Evolutionary conservation across 768 basidiomycete species (phyloP).

Genomic region (Mycena vulgaris): DNA sequence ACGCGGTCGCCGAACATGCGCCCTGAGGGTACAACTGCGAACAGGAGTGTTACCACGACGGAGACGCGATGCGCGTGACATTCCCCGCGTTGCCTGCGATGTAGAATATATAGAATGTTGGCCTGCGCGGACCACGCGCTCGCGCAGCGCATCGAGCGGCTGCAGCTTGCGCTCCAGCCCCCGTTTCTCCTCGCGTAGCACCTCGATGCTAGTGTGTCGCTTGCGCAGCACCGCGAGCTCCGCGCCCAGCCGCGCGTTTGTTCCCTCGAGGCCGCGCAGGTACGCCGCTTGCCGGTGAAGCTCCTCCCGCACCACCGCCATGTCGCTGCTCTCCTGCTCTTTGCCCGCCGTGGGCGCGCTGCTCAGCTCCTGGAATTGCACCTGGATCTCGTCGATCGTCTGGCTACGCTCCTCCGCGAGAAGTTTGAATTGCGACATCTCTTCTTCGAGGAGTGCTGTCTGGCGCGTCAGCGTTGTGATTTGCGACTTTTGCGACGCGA

Average conservation of each 20-base stretch:
- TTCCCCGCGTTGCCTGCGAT: constrained; percentile 78
- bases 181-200: constrained; percentile 82
- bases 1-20: constrained; percentile 99
- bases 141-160: constrained; percentile 68
- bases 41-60: constrained; percentile 86
- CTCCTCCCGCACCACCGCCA: constrained; percentile 77
- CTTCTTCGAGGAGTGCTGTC: constrained; percentile 61
- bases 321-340: constrained; percentile 65
- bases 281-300: constrained; percentile 77
- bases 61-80: constrained; percentile 91
- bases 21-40: constrained; percentile 93
- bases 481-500: constrained; percentile 67
- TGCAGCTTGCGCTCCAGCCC: constrained; percentile 68
- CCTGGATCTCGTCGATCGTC: constrained; percentile 62
- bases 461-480: constrained; percentile 64
- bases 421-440: constrained; percentile 59
- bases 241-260: constrained; percentile 67
- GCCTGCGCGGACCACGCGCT: constrained; percentile 80
- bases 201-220: constrained; percentile 73
- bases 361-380: constrained; percentile 62
- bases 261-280: constrained; percentile 70
- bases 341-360: constrained; percentile 48
- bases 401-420: constrained; percentile 59
- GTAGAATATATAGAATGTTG: constrained; percentile 95
- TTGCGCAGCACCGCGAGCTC: constrained; percentile 72